Evolutionary conservation across 768 basidiomycete genomes (phyloP).

Genomic region (Amanita polypyramis): DNA sequence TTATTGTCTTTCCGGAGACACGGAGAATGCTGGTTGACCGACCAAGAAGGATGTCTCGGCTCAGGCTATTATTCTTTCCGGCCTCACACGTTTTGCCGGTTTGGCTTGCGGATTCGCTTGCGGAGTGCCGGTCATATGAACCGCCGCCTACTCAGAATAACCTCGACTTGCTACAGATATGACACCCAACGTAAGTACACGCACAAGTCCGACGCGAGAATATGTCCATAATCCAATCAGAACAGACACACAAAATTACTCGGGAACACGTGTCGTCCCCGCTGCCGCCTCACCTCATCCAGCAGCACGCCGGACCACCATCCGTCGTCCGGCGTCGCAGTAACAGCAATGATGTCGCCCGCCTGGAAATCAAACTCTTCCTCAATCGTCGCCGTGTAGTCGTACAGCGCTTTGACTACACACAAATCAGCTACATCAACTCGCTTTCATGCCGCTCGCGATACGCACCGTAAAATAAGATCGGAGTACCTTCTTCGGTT

Average conservation of each 20-base stretch:
- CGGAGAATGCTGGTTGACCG: neutral
- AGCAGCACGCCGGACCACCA: constrained; percentile 94
- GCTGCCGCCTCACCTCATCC: constrained; percentile 62
- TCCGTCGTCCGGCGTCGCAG: constrained; percentile 87
- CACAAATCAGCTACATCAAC: constrained; percentile 8
- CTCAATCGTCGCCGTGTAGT: constrained; percentile 74
- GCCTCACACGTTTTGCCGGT: neutral
- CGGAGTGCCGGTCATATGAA: neutral
- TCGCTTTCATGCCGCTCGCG: neutral
- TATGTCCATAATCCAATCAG: constrained; percentile 18
- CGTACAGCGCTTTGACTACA: constrained; percentile 82
- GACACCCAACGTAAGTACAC: neutral
- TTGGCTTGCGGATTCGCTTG: neutral
- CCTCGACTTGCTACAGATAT: neutral
- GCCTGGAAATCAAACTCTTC: constrained; percentile 96
- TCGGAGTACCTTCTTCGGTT: constrained; percentile 72
- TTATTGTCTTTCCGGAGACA: neutral
- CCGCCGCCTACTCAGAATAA: neutral
- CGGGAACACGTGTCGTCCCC: constrained; percentile 73
- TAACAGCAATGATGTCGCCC: constrained; percentile 94
- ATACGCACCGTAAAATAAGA: constrained; percentile 80
- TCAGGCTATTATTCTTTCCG: neutral
- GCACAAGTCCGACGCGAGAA: neutral
- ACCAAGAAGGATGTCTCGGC: too few relatives aligned
- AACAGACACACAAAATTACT: constrained; percentile 84